Evolutionary conservation across 2,329 filamentous ascomycete genomes (phyloP).

Genomic region (Pestalotiopsis sp.): DNA sequence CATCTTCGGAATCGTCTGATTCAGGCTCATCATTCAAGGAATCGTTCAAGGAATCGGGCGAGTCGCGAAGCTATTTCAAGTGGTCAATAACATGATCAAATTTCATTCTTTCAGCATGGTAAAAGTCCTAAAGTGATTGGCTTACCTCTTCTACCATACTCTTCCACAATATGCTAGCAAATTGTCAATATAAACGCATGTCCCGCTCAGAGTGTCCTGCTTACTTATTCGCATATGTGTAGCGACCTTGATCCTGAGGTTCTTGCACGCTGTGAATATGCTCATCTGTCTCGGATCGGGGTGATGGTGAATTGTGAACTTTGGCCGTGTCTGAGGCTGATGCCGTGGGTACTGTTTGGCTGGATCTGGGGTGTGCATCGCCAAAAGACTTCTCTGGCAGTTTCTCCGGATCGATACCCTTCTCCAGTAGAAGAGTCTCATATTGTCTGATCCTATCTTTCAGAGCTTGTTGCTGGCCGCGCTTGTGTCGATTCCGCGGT

Average conservation of each 20-base stretch:
- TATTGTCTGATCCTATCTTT: slow-evolving; percentile 25
- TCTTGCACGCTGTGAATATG: slow-evolving; percentile 20
- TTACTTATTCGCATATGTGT: slow-evolving; percentile 22
- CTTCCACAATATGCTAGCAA: slow-evolving; percentile 19
- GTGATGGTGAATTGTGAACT: neutral
- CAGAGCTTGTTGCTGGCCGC: slow-evolving; percentile 17
- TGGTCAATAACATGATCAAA: slow-evolving; percentile 13
- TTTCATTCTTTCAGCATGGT: neutral
- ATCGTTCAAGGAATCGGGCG: slow-evolving; percentile 17
- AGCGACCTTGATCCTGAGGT: slow-evolving; percentile 17
- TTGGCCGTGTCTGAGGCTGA: neutral
- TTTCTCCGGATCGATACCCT: slow-evolving; percentile 24
- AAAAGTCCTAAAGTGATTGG: neutral
- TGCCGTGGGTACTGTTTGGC: neutral
- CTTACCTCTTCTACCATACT: slow-evolving; percentile 24
- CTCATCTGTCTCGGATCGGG: neutral
- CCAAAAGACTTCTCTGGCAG: slow-evolving; percentile 9
- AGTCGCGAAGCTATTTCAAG: slow-evolving; percentile 26
- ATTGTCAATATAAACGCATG: neutral
- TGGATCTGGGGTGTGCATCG: neutral
- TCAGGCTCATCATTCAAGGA: slow-evolving; percentile 21
- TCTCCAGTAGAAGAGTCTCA: slow-evolving; percentile 25
- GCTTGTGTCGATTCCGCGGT: slow-evolving; percentile 21
- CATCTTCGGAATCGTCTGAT: slow-evolving; percentile 25
- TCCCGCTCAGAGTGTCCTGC: neutral